Percentiles rank a stretch among this genome's conserved stretches.
Conservation (phyloP, 129 eudicot genomes). For the Chrysanthemum lavandulifolium region DNA sequence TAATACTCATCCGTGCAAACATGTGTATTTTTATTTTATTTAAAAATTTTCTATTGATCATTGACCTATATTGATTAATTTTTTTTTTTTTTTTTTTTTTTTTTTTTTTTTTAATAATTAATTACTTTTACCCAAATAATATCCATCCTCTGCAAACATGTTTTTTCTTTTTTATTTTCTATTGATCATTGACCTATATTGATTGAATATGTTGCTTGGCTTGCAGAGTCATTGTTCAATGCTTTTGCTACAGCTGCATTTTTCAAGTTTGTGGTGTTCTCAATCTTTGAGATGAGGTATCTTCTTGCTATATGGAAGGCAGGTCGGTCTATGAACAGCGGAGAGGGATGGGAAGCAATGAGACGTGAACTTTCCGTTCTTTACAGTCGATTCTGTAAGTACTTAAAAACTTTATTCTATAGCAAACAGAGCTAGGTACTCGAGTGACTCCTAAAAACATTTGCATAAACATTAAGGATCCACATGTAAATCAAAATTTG, state of each 20-base stretch:
- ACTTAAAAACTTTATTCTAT: slow-evolving; percentile 3
- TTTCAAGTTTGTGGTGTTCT: slow-evolving; percentile 95
- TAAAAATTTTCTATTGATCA: too few relatives aligned
- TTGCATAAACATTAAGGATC: too few relatives aligned
- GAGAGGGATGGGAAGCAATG: slow-evolving; percentile 98
- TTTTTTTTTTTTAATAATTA: too few relatives aligned
- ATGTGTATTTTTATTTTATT: too few relatives aligned
- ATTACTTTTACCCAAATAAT: neutral
- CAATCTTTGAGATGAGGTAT: slow-evolving; percentile 98
- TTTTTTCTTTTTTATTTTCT: slow-evolving; percentile 1
- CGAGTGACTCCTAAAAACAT: too few relatives aligned
- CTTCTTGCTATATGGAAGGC: slow-evolving; percentile 99
- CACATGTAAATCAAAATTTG: too few relatives aligned
- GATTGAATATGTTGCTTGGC: slow-evolving; percentile 16
- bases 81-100: too few relatives aligned
- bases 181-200: too few relatives aligned
- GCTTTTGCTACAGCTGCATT: slow-evolving; percentile 99
- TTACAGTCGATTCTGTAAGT: slow-evolving; percentile 97
- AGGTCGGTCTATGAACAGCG: slow-evolving; percentile 68
- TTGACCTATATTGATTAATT: too few relatives aligned
- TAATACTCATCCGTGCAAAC: too few relatives aligned
- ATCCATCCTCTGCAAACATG: neutral
- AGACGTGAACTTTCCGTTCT: slow-evolving; percentile 98
- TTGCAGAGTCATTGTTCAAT: slow-evolving; percentile 88
- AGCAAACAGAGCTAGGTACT: too few relatives aligned